A percentile compares a stretch with the other conserved stretches of the same genome.
phyloP scores from a whole-genome alignment of 371 early-diverging fungal genomes.

The Rhizoclosmatium hyalinum region DNA sequence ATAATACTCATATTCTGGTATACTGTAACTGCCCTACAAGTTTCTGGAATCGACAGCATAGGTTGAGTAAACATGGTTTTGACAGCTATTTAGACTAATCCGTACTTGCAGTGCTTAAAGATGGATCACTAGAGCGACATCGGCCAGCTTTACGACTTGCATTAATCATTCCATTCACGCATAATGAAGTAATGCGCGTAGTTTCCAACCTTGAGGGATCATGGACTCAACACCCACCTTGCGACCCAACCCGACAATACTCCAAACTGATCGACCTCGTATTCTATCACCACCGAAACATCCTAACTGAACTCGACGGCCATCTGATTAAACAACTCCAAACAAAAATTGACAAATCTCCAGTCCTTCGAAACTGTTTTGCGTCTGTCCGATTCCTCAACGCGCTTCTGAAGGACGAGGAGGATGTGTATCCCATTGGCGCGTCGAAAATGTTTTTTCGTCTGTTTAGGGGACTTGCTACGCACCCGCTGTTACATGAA shows the following conservation, averaged over 20 bases:
- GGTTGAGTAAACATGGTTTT: background rate
- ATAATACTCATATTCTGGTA: background rate
- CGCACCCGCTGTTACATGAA: background rate
- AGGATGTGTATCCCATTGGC: constrained; percentile 41
- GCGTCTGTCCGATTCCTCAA: constrained; percentile 34
- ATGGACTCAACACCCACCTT: constrained; percentile 35
- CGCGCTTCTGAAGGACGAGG: constrained; percentile 34
- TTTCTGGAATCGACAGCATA: background rate
- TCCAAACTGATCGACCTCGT: constrained; percentile 36
- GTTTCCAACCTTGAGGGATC: constrained; percentile 27
- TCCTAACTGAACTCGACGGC: constrained; percentile 6
- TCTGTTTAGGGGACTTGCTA: constrained; percentile 14
- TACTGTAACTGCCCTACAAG: background rate
- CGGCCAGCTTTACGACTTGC: constrained; percentile 30
- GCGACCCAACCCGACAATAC: constrained; percentile 22
- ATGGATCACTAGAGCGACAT: constrained; percentile 25
- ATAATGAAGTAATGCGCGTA: constrained; percentile 18
- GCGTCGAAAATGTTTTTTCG: constrained; percentile 45
- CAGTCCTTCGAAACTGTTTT: constrained; percentile 26
- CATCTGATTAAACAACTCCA: constrained; percentile 15
- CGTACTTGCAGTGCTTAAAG: constrained; percentile 23
- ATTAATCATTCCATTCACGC: constrained; percentile 40
- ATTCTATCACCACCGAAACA: constrained; percentile 41
- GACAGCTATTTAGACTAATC: background rate
- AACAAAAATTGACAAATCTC: background rate